Evolutionary conservation across 768 basidiomycete genomes (phyloP), one percentile per base, ranked within the genome.

Genomic region (Cantharellus anzutake): DNA sequence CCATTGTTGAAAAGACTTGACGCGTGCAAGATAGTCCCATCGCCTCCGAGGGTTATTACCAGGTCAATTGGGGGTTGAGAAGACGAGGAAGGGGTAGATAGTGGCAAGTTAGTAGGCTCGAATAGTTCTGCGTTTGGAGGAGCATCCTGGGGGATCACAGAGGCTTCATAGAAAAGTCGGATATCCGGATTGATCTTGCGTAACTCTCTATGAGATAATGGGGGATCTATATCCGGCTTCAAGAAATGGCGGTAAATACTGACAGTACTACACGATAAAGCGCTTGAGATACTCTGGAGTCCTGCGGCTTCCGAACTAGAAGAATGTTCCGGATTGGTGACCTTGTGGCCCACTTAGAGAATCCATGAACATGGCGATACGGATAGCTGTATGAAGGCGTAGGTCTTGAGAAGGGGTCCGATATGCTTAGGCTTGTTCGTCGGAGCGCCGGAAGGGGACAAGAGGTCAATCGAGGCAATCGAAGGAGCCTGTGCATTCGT

Each of bases 1-100:
- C 86, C 89, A 2, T 80, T 74, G 64, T 82, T 86, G 70, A 97
- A 97, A 4, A 97, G 72, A 4, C 89, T 89, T 1, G 92, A 92
- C 0, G 90, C 88, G 67, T 93, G 91, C 1, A 97, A 76, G 56
- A 96, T 92, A 3, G 93, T 96, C 4, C 93, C 93, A 67, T 97
- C 93, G 41, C 93, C 93, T 51, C 93, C 93, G 1, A 97, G 72
- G 0, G 93, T 94, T 37, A 96, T 80, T 20, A 96, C 83, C 4
- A 97, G 74, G 68, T 91, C 86, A 60, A 94, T 86, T 59, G 76
- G 77, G 63, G 81, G 74, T 2, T 57, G 82, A 73, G 56, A 72
- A 71, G 38, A 14, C 2, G 7, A 42, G 29, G 37, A 29, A 29
- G 20, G 20, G 20, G 20, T 29, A 29, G 20, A 29, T 29, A 29